phyloP scores from a whole-genome alignment of 257 asterid genomes.

The Solanum bukasovii region DNA sequence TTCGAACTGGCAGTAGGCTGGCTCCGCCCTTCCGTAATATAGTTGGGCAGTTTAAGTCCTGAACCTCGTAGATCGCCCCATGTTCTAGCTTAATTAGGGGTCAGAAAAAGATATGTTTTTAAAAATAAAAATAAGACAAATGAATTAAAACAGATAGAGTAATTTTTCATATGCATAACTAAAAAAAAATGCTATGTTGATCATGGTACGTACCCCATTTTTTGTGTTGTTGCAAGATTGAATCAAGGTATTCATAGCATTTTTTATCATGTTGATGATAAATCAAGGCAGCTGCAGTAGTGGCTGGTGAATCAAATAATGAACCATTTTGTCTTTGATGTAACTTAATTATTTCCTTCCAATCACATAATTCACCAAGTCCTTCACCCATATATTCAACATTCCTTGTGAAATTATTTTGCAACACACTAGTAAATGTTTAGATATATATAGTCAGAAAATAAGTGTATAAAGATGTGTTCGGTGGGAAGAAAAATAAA shows the following conservation, averaged over 20 bases:
- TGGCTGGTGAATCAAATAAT: constrained; percentile 28
- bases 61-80: too few species aligned
- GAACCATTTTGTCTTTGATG: constrained; percentile 29
- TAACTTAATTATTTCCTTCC: neutral
- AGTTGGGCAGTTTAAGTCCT: too few species aligned
- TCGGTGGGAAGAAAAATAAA: neutral
- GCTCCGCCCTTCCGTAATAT: too few species aligned
- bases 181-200: too few species aligned
- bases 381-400: constrained; percentile 21
- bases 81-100: too few species aligned
- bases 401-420: neutral
- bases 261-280: constrained; percentile 11
- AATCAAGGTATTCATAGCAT: constrained; percentile 12
- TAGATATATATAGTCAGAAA: neutral
- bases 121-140: too few species aligned
- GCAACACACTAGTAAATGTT: neutral
- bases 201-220: constrained; percentile 5
- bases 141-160: too few species aligned
- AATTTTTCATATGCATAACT: too few species aligned
- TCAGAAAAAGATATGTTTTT: too few species aligned
- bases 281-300: constrained; percentile 35
- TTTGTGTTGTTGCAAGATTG: neutral
- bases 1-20: too few species aligned
- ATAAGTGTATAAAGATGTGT: neutral
- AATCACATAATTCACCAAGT: constrained; percentile 1